Conservation (phyloP, 805 yeast species). For the Candida berthetii region DNA sequence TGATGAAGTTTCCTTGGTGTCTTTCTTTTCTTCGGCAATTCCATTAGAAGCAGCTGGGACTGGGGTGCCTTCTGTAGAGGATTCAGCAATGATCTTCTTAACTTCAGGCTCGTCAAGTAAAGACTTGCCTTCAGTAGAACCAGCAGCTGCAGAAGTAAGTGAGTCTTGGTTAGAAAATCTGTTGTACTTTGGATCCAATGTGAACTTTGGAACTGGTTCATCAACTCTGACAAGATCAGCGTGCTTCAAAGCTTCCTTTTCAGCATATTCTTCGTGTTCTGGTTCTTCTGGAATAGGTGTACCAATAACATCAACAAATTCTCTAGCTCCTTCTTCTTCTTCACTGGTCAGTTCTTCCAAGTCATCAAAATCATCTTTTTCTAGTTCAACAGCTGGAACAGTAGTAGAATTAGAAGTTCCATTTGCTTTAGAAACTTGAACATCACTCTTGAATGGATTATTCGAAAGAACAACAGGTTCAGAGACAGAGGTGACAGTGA, state of each 20-base stretch:
- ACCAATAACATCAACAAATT: background rate
- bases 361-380: background rate
- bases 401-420: background rate
- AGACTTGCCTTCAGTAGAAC: background rate
- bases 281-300: background rate
- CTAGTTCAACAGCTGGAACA: background rate
- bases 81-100: background rate
- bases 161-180: background rate
- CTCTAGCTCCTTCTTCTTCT: background rate
- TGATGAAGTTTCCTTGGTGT: background rate
- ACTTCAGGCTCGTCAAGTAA: background rate
- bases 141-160: background rate
- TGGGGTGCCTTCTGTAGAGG: background rate
- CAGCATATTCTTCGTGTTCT: background rate
- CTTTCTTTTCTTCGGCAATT: background rate
- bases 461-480: background rate
- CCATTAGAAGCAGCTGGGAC: background rate
- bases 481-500: background rate
- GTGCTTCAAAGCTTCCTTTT: background rate
- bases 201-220: background rate
- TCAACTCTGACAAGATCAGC: background rate
- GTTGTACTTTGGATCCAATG: background rate
- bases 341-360: background rate
- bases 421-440: too few relatives aligned
- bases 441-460: background rate